phyloP scores from a whole-genome alignment of 176 grass and related monocot species.

The Oryza glaberrima region DNA sequence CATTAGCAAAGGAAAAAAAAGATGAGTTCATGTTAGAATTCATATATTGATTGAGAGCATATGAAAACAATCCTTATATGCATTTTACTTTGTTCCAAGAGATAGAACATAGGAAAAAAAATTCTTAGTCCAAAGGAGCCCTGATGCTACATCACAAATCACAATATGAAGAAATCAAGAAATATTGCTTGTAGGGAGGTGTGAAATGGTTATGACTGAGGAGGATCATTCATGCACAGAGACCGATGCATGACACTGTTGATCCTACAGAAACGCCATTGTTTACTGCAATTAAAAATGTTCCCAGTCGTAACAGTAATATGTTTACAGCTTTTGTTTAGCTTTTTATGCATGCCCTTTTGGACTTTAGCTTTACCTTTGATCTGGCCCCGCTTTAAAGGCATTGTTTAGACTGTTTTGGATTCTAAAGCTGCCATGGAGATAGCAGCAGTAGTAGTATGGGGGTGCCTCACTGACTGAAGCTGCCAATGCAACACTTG shows the following conservation, averaged over 20 bases:
- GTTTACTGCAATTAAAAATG: not conserved
- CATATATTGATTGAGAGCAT: too few species aligned
- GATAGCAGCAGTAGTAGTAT: not conserved
- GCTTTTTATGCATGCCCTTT: slow-evolving; percentile 38
- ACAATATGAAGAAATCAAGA: too few species aligned
- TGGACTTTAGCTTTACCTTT: slow-evolving; percentile 42
- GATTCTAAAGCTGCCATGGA: slow-evolving; percentile 43
- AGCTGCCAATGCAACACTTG: slow-evolving; percentile 10
- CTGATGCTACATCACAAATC: not conserved
- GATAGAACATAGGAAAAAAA: too few species aligned
- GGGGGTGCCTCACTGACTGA: not conserved
- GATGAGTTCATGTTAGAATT: too few species aligned
- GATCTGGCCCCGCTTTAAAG: slow-evolving; percentile 45
- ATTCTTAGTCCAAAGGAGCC: too few species aligned
- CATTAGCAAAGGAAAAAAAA: too few species aligned
- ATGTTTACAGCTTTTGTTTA: not conserved
- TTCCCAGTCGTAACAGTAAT: too few species aligned
- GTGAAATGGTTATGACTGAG: not conserved
- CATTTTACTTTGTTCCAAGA: too few species aligned
- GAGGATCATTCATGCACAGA: slow-evolving; percentile 25
- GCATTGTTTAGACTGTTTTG: slow-evolving; percentile 47
- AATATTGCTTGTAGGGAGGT: not conserved
- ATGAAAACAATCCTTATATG: too few species aligned
- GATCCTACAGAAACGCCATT: not conserved
- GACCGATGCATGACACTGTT: slow-evolving; percentile 43